Conservation (phyloP, 768 basidiomycete genomes). For the Termitomyces sp. region DNA sequence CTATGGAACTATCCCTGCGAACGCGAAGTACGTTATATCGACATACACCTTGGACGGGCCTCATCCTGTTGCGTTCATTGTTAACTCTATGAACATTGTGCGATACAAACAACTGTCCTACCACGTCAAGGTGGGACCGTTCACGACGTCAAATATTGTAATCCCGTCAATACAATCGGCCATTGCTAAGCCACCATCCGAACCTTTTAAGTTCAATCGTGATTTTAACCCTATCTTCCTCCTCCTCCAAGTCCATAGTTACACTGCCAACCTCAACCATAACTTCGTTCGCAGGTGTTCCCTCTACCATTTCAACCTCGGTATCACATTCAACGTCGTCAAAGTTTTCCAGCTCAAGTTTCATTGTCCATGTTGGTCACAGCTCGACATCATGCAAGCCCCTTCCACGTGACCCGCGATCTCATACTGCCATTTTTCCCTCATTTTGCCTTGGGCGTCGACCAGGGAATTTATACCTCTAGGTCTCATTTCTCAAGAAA, state of each 20-base stretch:
- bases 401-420: neutral
- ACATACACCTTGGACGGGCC: conserved; percentile 13
- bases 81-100: neutral
- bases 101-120: too few relatives aligned
- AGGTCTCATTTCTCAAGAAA: neutral
- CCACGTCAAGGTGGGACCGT: too few relatives aligned
- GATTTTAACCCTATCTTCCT: neutral
- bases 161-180: neutral
- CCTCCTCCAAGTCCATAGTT: neutral
- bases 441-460: neutral
- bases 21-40: conserved; percentile 1
- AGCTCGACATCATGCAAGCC: conserved; percentile 1
- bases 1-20: conserved; percentile 10
- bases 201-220: neutral
- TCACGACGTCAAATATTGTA: neutral
- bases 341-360: too few relatives aligned
- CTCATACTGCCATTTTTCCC: neutral
- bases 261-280: neutral
- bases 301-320: too few relatives aligned
- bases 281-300: neutral
- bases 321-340: too few relatives aligned
- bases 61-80: neutral
- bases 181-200: neutral
- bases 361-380: conserved; percentile 3
- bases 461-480: too few relatives aligned